phyloP scores from a whole-genome alignment of 1,284 basidiomycete species.

The Leccinum huronense region DNA sequence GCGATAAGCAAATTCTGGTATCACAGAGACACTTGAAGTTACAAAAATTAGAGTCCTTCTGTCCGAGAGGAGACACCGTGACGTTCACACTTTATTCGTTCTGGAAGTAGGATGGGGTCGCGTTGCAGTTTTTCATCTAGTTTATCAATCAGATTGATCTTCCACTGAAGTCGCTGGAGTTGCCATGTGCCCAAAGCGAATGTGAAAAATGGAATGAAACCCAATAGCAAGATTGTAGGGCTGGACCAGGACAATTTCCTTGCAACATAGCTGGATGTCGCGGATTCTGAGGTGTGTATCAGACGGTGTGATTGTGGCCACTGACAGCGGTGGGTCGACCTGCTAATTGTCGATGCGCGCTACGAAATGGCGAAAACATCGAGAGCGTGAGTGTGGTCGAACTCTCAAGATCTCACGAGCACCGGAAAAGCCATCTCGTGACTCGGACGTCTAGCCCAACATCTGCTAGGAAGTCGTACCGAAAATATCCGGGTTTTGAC shows the following conservation, averaged over 20 bases:
- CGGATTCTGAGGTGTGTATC: conserved; percentile 20
- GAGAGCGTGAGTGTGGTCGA: neutral
- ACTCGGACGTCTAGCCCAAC: no score
- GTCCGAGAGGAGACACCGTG: conserved; percentile 14
- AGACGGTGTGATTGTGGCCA: conserved; percentile 11
- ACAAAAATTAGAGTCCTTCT: neutral
- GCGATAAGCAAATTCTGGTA: conserved; percentile 86
- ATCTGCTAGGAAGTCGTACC: no score
- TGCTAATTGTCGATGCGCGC: conserved; percentile 8
- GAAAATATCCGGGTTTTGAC: no score
- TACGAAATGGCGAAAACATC: conserved; percentile 24
- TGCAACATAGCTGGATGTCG: conserved; percentile 45
- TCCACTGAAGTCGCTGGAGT: conserved; percentile 90
- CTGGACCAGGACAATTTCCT: conserved; percentile 59
- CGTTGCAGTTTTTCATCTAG: conserved; percentile 87
- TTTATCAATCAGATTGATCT: conserved; percentile 91
- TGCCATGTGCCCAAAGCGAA: conserved; percentile 97
- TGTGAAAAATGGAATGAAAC: conserved; percentile 86
- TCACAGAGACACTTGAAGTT: conserved; percentile 53
- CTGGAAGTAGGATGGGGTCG: conserved; percentile 78
- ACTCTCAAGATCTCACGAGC: no score
- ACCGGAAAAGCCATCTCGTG: no score
- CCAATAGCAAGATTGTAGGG: conserved; percentile 78
- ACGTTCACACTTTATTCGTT: conserved; percentile 80
- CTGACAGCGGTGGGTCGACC: conserved; percentile 10